These are phyloP conservation scores for Thecaphora thlaspeos DNA, from an alignment of 1,284 basidiomycete species.

Conservation along the genomic window DNA sequence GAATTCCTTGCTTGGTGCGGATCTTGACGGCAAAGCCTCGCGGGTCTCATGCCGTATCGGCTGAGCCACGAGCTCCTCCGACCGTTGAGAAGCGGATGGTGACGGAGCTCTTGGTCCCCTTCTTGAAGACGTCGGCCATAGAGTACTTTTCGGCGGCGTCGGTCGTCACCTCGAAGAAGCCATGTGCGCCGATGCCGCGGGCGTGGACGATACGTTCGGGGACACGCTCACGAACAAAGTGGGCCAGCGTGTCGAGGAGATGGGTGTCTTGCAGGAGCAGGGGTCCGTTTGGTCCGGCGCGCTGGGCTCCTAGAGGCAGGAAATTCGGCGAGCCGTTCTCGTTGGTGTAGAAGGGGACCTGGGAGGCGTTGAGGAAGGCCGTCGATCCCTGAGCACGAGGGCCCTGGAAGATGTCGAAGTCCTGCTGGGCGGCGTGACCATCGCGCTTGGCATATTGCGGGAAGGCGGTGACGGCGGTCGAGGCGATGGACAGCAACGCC, in stretches of 20 bases:
- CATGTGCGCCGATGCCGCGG: slow-evolving; percentile 72
- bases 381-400: too few species aligned
- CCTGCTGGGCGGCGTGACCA: too few species aligned
- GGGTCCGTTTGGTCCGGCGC: slow-evolving; percentile 1
- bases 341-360: too few species aligned
- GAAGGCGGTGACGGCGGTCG: too few species aligned
- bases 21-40: slow-evolving; percentile 91
- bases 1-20: slow-evolving; percentile 73
- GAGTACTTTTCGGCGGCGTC: slow-evolving; percentile 74
- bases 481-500: too few species aligned
- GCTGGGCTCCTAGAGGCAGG: too few species aligned
- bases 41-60: slow-evolving; percentile 87
- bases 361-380: too few species aligned
- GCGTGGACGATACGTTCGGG: slow-evolving; percentile 78
- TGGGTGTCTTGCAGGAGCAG: slow-evolving; percentile 41
- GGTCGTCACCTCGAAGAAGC: slow-evolving; percentile 76
- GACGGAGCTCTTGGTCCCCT: slow-evolving; percentile 48
- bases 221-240: slow-evolving; percentile 91
- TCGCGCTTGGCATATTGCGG: too few species aligned
- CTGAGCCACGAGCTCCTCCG: slow-evolving; percentile 75
- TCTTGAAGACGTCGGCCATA: slow-evolving; percentile 62
- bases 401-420: too few species aligned
- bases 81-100: slow-evolving; percentile 61
- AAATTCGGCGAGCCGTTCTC: too few species aligned
- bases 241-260: slow-evolving; percentile 70